phyloP scores from a whole-genome alignment of 83 land plant species.

The Isoetes engelmannii region DNA sequence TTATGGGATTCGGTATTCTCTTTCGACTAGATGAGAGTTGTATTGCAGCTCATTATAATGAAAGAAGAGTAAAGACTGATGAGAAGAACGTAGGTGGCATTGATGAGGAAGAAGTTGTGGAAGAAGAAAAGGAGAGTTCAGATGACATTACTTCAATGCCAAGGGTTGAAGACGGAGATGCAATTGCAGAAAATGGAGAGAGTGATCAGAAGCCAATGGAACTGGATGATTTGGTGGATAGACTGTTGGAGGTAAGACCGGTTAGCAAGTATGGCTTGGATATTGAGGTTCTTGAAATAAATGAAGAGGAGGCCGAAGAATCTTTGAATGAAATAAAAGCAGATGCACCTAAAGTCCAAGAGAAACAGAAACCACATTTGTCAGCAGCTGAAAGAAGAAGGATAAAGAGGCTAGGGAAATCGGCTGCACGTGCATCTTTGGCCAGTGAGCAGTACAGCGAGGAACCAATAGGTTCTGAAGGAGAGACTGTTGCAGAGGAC shows the following conservation, averaged over 20 bases:
- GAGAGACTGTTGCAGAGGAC: too few species aligned
- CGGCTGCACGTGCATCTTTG: too few species aligned
- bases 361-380: slow-evolving; percentile 75
- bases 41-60: slow-evolving; percentile 83
- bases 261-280: slow-evolving; percentile 35
- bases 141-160: slow-evolving; percentile 7
- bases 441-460: not conserved
- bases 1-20: slow-evolving; percentile 94
- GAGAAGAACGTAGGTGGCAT: slow-evolving; percentile 12
- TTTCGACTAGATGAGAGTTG: slow-evolving; percentile 96
- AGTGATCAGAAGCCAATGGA: slow-evolving; percentile 25
- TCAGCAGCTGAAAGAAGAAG: slow-evolving; percentile 95
- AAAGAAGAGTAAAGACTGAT: slow-evolving; percentile 57
- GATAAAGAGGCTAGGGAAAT: slow-evolving; percentile 61
- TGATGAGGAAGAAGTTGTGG: slow-evolving; percentile 14
- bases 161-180: slow-evolving; percentile 2
- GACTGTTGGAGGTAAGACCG: slow-evolving; percentile 67
- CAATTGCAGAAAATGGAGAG: slow-evolving; percentile 14
- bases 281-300: slow-evolving; percentile 25
- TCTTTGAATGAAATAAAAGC: slow-evolving; percentile 21
- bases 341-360: slow-evolving; percentile 14
- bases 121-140: slow-evolving; percentile 22
- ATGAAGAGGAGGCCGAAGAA: slow-evolving; percentile 24
- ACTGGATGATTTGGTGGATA: slow-evolving; percentile 76
- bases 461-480: too few species aligned